A percentile compares a stretch with the other conserved stretches of the same genome.
Evolutionary conservation across 1,284 basidiomycete species (phyloP).

Genomic region (Albatrellus sp.): DNA sequence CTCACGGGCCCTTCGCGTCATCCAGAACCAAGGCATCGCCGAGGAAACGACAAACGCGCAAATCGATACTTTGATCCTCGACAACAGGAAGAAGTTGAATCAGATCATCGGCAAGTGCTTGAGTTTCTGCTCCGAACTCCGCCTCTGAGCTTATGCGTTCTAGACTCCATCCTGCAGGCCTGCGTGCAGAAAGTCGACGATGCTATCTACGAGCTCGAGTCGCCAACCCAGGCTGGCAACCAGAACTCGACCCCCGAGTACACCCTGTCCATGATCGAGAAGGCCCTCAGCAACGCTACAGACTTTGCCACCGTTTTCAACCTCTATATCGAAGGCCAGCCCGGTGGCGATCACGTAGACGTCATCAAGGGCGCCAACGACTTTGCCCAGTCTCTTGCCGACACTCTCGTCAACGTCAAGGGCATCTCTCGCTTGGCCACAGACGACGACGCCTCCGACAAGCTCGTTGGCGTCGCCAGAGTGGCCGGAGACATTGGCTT

Average conservation of each 20-base stretch:
- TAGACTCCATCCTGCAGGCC: slow-evolving; percentile 93
- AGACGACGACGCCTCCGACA: slow-evolving; percentile 87
- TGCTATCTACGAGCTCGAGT: slow-evolving; percentile 94
- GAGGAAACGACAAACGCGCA: slow-evolving; percentile 90
- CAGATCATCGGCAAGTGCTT: slow-evolving; percentile 75
- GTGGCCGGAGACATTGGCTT: slow-evolving; percentile 78
- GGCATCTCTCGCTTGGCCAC: slow-evolving; percentile 89
- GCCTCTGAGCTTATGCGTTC: slow-evolving; percentile 5
- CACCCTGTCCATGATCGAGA: slow-evolving; percentile 97
- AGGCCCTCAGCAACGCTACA: slow-evolving; percentile 85
- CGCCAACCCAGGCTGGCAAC: slow-evolving; percentile 88
- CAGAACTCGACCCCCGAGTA: slow-evolving; percentile 96
- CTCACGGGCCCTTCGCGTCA: slow-evolving; percentile 8
- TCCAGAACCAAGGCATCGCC: slow-evolving; percentile 68
- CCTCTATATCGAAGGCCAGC: slow-evolving; percentile 80
- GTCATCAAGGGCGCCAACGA: slow-evolving; percentile 98
- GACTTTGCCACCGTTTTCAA: slow-evolving; percentile 96
- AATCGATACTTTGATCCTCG: slow-evolving; percentile 93
- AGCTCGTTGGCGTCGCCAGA: slow-evolving; percentile 79
- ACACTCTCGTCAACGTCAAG: slow-evolving; percentile 89
- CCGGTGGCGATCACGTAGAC: slow-evolving; percentile 90
- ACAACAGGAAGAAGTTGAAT: slow-evolving; percentile 97
- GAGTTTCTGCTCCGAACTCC: neutral
- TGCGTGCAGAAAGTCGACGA: slow-evolving; percentile 98
- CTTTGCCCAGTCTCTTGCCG: slow-evolving; percentile 85